Conservation (phyloP, 2,329 filamentous ascomycete genomes). For the Stagonosporopsis tanaceti region DNA sequence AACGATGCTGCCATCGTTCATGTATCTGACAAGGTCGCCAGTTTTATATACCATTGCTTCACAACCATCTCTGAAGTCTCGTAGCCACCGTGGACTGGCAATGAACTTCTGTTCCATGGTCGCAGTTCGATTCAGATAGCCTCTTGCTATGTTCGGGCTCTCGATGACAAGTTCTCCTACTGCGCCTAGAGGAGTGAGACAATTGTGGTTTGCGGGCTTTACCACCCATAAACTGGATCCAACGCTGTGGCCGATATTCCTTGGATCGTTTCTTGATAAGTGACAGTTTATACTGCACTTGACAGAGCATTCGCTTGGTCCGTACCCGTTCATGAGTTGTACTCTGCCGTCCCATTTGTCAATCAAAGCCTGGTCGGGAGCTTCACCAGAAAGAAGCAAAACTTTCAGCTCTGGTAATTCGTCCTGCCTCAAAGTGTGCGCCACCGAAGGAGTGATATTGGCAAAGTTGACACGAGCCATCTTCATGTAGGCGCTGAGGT, state of each 20-base stretch:
- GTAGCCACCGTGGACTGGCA: background rate
- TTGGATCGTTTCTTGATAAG: slow-evolving; percentile 9
- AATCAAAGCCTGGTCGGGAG: background rate
- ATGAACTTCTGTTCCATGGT: background rate
- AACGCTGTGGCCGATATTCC: slow-evolving; percentile 52
- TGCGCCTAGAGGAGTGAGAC: slow-evolving; percentile 25
- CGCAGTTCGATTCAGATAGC: slow-evolving; percentile 22
- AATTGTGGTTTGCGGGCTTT: slow-evolving; percentile 19
- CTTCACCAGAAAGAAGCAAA: slow-evolving; percentile 2
- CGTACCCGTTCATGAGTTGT: slow-evolving; percentile 23
- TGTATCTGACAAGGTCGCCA: slow-evolving; percentile 53
- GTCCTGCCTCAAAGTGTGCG: slow-evolving; percentile 1
- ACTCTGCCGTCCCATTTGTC: slow-evolving; percentile 18
- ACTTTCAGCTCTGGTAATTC: background rate
- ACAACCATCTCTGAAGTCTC: background rate
- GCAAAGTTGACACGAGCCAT: slow-evolving; percentile 32
- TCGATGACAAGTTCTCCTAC: slow-evolving; percentile 63
- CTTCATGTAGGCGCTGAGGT: slow-evolving; percentile 48
- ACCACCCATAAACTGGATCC: background rate
- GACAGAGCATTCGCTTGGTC: slow-evolving; percentile 20
- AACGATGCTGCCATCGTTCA: slow-evolving; percentile 41
- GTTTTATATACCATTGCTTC: slow-evolving; percentile 7
- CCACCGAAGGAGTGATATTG: slow-evolving; percentile 38
- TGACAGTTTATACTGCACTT: slow-evolving; percentile 1
- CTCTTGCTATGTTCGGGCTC: slow-evolving; percentile 54